Conservation (phyloP, 2,329 filamentous ascomycete species). For the Penicillium sp. region DNA sequence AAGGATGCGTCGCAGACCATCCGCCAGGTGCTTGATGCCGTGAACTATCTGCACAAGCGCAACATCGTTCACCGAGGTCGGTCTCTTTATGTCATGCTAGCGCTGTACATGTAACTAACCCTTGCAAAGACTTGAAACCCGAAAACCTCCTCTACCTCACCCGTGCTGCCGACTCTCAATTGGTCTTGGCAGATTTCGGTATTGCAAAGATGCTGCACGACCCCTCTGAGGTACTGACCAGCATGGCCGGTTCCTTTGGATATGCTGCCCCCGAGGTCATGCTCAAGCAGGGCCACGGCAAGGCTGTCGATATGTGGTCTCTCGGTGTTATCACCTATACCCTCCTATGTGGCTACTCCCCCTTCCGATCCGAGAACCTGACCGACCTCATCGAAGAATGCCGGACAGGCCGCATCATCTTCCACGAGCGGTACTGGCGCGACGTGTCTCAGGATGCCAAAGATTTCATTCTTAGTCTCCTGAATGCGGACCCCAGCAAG, state of each 20-base stretch:
- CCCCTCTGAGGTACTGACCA: conserved; percentile 84
- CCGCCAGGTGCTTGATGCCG: conserved; percentile 81
- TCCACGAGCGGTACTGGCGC: conserved; percentile 97
- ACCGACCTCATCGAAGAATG: conserved; percentile 92
- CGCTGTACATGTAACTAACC: conserved; percentile 3
- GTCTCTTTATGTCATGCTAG: conserved; percentile 7
- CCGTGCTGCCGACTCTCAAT: conserved; percentile 63
- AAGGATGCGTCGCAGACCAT: conserved; percentile 96
- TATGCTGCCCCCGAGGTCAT: conserved; percentile 97
- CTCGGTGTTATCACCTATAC: conserved; percentile 98
- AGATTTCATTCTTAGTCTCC: conserved; percentile 74
- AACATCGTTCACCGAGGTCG: conserved; percentile 91
- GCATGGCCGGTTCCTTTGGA: conserved; percentile 96
- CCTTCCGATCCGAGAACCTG: conserved; percentile 90
- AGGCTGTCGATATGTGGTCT: conserved; percentile 99
- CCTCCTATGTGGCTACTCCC: conserved; percentile 92
- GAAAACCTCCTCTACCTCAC: conserved; percentile 95
- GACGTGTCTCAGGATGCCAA: conserved; percentile 94
- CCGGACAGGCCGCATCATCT: conserved; percentile 70
- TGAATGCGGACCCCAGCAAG: conserved; percentile 68
- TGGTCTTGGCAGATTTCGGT: conserved; percentile 93
- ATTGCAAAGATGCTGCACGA: conserved; percentile 96
- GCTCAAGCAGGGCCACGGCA: conserved; percentile 94
- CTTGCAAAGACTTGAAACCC: conserved; percentile 73
- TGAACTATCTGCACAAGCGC: conserved; percentile 86